Percentiles rank a stretch among this genome's conserved stretches.
phyloP scores from a whole-genome alignment of 2,329 filamentous ascomycete genomes.

The Trichoderma koningii region DNA sequence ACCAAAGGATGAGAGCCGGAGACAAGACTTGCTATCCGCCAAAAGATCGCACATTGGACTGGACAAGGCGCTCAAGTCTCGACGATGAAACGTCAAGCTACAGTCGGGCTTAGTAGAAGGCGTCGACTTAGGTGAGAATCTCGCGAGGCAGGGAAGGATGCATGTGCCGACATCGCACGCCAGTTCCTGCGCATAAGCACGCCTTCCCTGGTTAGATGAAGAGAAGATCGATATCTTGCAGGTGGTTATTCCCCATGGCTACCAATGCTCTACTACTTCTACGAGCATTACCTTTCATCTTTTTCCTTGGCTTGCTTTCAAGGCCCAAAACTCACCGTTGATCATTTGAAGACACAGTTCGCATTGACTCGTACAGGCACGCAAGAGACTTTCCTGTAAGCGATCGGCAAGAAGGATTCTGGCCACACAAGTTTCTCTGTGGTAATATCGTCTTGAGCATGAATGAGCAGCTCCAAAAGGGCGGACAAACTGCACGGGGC shows the following conservation, averaged over 20 bases:
- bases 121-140: slow-evolving; percentile 17
- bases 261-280: neutral
- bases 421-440: neutral
- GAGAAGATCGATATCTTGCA: no score
- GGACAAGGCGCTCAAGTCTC: neutral
- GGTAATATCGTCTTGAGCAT: neutral
- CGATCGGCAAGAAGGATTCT: neutral
- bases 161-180: slow-evolving; percentile 4
- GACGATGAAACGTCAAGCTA: neutral
- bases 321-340: no score
- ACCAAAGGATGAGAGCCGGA: neutral
- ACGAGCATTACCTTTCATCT: no score
- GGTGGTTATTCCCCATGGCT: neutral
- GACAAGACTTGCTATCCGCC: neutral
- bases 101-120: slow-evolving; percentile 14
- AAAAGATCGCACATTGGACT: neutral
- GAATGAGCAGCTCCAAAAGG: no score
- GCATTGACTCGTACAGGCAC: no score
- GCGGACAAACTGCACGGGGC: neutral
- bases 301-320: no score
- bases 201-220: neutral
- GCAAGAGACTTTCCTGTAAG: neutral
- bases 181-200: neutral
- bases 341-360: no score
- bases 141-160: neutral